Conservation (phyloP, 805 yeast species). For the Metschnikowia lachancei region DNA sequence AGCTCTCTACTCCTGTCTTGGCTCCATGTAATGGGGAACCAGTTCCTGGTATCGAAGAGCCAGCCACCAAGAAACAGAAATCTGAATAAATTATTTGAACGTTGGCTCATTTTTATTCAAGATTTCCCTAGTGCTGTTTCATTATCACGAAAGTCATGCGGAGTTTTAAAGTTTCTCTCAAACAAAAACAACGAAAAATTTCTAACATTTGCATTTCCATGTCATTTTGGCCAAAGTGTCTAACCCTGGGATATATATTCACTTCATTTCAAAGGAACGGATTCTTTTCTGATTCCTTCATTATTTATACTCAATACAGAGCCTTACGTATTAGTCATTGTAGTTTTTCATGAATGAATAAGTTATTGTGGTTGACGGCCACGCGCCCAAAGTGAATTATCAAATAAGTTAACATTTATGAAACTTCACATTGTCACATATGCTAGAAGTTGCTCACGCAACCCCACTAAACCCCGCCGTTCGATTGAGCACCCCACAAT, state of each 20-base stretch:
- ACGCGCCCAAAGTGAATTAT: no score
- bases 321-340: constrained; percentile 1
- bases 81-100: constrained; percentile 19
- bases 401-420: no score
- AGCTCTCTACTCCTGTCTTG: constrained; percentile 33
- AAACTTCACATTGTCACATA: no score
- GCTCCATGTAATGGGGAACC: constrained; percentile 21
- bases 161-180: constrained; percentile 12
- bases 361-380: no score
- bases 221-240: constrained; percentile 9
- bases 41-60: constrained; percentile 28
- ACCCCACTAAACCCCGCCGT: no score
- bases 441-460: no score
- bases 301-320: constrained; percentile 11
- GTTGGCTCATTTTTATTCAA: constrained; percentile 7
- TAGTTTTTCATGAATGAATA: no score
- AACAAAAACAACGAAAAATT: constrained; percentile 7
- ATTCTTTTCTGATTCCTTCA: background rate
- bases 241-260: constrained; percentile 7
- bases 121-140: constrained; percentile 9
- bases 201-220: constrained; percentile 9
- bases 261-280: constrained; percentile 8
- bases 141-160: constrained; percentile 9
- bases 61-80: constrained; percentile 40
- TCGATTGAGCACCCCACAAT: no score